These are phyloP conservation scores for Myochromella boudieri DNA, from an alignment of 768 basidiomycete genomes.

Conservation along the genomic window DNA sequence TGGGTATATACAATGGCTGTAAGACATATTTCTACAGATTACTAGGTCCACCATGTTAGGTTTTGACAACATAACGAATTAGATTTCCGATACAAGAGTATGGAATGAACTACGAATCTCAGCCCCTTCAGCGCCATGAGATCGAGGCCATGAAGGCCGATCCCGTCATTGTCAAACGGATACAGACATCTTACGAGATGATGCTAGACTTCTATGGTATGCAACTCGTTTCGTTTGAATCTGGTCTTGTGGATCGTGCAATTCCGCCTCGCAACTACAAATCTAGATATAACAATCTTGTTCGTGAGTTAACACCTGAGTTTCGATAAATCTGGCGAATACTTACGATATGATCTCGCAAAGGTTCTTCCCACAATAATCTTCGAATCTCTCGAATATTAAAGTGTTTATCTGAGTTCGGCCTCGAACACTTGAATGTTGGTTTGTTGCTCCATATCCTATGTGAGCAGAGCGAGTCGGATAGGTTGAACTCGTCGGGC, in stretches of 20 bases:
- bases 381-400: constrained; percentile 76
- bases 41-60: background rate
- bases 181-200: constrained; percentile 62
- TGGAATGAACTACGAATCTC: constrained; percentile 69
- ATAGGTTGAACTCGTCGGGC: constrained; percentile 45
- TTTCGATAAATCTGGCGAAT: background rate
- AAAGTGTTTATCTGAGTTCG: constrained; percentile 72
- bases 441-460: constrained; percentile 71
- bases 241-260: constrained; percentile 59
- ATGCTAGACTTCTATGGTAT: constrained; percentile 86
- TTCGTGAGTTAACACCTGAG: constrained; percentile 46
- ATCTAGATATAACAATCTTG: constrained; percentile 63
- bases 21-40: constrained; percentile 26
- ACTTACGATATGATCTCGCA: background rate
- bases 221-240: constrained; percentile 54
- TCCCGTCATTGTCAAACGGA: constrained; percentile 43
- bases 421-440: constrained; percentile 60
- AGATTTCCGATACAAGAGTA: constrained; percentile 76
- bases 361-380: constrained; percentile 73
- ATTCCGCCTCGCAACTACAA: constrained; percentile 47
- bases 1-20: constrained; percentile 81
- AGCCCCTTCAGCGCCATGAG: constrained; percentile 69
- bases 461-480: constrained; percentile 63
- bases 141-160: constrained; percentile 54
- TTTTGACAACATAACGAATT: background rate